Evolutionary conservation across 495 filamentous ascomycete genomes (phyloP).

Genomic region (Xylaria telfairii): DNA sequence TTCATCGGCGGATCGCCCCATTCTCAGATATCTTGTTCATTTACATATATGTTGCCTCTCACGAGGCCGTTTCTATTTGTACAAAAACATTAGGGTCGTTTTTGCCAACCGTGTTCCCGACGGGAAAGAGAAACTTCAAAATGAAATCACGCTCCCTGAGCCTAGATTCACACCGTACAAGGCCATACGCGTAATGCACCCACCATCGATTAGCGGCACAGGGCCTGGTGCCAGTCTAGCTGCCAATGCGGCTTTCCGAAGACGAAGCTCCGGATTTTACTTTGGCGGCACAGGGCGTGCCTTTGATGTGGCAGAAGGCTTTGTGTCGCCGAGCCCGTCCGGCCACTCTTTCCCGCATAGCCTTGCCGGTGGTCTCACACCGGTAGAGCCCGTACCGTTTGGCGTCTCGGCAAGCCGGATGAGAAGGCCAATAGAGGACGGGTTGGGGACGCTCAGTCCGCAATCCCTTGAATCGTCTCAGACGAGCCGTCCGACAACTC

Average conservation of each 20-base stretch:
- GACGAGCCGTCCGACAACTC: slow-evolving; percentile 30
- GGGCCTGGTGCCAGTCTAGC: slow-evolving; percentile 49
- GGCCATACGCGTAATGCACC: slow-evolving; percentile 59
- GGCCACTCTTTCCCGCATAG: slow-evolving; percentile 30
- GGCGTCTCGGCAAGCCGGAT: slow-evolving; percentile 30
- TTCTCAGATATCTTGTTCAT: slow-evolving; percentile 90
- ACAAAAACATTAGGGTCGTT: slow-evolving; percentile 91
- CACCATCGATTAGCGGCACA: slow-evolving; percentile 35
- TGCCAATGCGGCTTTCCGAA: slow-evolving; percentile 62
- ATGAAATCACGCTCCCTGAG: slow-evolving; percentile 88
- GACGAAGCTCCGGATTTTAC: slow-evolving; percentile 62
- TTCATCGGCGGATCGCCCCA: slow-evolving; percentile 68
- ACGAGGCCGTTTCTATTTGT: slow-evolving; percentile 84
- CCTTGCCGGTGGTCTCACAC: slow-evolving; percentile 28
- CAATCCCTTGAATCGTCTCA: slow-evolving; percentile 34
- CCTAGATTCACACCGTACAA: slow-evolving; percentile 89
- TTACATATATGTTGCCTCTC: slow-evolving; percentile 90
- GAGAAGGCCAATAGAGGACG: not conserved
- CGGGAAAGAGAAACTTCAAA: slow-evolving; percentile 90
- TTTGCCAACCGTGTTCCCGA: slow-evolving; percentile 98
- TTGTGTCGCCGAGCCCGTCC: slow-evolving; percentile 34
- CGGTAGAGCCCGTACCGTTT: slow-evolving; percentile 48
- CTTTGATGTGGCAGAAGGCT: slow-evolving; percentile 46
- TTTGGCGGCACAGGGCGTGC: slow-evolving; percentile 43
- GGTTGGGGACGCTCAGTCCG: slow-evolving; percentile 25